A percentile compares a stretch with the other conserved stretches of the same genome.
These are phyloP conservation scores for Yamadazyma phyllophila DNA, from an alignment of 805 yeast species.

Conservation along the genomic window DNA sequence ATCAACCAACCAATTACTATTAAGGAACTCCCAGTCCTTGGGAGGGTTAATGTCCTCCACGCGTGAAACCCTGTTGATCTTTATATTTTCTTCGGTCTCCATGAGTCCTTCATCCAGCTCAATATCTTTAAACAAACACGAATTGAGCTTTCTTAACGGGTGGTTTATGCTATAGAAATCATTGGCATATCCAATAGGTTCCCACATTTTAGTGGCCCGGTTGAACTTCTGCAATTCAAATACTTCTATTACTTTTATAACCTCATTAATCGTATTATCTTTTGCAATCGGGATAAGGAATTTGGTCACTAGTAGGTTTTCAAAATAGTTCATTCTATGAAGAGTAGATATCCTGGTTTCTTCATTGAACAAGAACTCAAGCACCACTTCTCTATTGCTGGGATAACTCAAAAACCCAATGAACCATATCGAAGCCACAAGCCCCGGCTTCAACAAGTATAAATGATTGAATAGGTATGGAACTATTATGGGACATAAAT, in stretches of 20 bases:
- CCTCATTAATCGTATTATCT: conserved; percentile 16
- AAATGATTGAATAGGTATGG: conserved; percentile 27
- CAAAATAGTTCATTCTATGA: conserved; percentile 49
- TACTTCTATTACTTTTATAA: conserved; percentile 52
- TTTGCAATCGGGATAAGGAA: conserved; percentile 11
- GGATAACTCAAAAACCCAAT: conserved; percentile 51
- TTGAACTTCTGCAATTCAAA: conserved; percentile 64
- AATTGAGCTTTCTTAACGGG: conserved; percentile 20
- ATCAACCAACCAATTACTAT: conserved; percentile 64
- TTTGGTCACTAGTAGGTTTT: conserved; percentile 28
- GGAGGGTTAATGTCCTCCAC: conserved; percentile 53
- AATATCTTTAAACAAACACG: conserved; percentile 14
- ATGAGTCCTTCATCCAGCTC: conserved; percentile 15
- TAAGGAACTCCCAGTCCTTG: conserved; percentile 31
- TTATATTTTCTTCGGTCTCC: conserved; percentile 17
- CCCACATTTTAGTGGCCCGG: conserved; percentile 56
- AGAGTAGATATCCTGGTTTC: conserved; percentile 57
- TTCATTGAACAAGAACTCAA: conserved; percentile 55
- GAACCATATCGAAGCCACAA: conserved; percentile 51
- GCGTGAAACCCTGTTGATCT: conserved; percentile 8
- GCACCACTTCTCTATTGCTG: conserved; percentile 41
- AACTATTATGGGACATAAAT: conserved; percentile 27
- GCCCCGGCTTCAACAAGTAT: conserved; percentile 26
- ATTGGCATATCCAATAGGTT: conserved; percentile 53
- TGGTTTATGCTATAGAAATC: conserved; percentile 52